Percentiles rank a stretch among this genome's conserved stretches.
Evolutionary conservation across 371 early-diverging fungal genomes (phyloP).

Genomic region (Mortierella sp.): DNA sequence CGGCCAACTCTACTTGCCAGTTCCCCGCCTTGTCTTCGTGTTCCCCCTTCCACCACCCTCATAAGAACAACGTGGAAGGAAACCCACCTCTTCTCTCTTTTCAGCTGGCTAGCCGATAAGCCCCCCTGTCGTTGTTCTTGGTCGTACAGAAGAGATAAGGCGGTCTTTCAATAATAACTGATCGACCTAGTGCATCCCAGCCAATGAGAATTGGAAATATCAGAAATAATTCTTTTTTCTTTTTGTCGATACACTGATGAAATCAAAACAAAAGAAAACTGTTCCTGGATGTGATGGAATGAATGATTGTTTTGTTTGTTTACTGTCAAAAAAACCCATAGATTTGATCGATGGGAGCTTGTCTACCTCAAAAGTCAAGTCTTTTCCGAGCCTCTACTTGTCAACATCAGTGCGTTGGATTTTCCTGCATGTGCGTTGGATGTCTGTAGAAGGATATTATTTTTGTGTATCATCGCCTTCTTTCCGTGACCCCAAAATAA

Average conservation of each 20-base stretch:
- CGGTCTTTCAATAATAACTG: background rate
- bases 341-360: background rate
- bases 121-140: background rate
- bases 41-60: background rate
- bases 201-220: background rate
- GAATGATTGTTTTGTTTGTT: background rate
- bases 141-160: conserved; percentile 12
- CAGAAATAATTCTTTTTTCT: background rate
- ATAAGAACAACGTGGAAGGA: conserved; percentile 6
- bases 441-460: too few relatives aligned
- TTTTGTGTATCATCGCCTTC: too few relatives aligned
- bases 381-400: background rate
- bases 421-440: too few relatives aligned
- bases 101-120: background rate
- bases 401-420: too few relatives aligned
- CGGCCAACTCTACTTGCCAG: background rate
- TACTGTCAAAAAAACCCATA: background rate
- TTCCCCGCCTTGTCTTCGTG: background rate
- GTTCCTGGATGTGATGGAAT: background rate
- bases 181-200: conserved; percentile 1
- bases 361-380: background rate
- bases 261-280: background rate
- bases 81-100: background rate
- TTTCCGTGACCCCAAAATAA: too few relatives aligned
- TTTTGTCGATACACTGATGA: background rate